Evolutionary conservation across 441 rosid species (phyloP), one percentile per base, ranked within the genome.

Genomic region (Viola pubescens): DNA sequence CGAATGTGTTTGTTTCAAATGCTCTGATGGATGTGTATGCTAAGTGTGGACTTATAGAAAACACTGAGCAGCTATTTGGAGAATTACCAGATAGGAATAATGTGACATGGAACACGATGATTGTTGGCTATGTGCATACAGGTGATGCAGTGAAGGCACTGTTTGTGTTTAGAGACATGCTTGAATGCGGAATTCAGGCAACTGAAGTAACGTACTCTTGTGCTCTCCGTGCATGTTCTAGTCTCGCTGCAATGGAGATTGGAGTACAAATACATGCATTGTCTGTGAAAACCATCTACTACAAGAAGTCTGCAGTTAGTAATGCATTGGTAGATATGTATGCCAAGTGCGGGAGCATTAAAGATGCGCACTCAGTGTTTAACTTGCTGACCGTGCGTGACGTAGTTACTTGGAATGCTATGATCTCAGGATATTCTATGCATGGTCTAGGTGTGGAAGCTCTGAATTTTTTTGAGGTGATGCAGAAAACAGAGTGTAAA

Each of bases 291-390:
- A 83, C 85, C 38, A 74, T 34, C 6, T 80, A 84, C 65, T 79
- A 79, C 49, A 72, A 77, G 56, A 64, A 75, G 48, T 54, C 56
- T 26, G 86, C 81, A 49, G 97, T 86, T 9, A 75, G 72, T 26
- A 94, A 89, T 80, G 83, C 94, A 51, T 70, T 94, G 78, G 79
- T 90, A 63, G 91, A 90, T 70, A 94, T 90, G 97, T 90, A 90
- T 71, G 91, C 98, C 45, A 89, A 89, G 75, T 89, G 96, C 50
- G 94, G 99, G 57, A 79, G 74, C 47, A 82, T 88, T 63, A 65
- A 70, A 58, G 79, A 77, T 55, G 88, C 95, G 10, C 76, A 74
- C 5, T 65, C 77, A 53, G 81, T 76, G 50, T 90, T 94, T 77
- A 77, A 80, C 48, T 68, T 42, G 74, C 72, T 88, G 72, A 64